Base-by-base conservation (phyloP, 1,139 yeast genomes). In the Arxiozyma telluris region DNA sequence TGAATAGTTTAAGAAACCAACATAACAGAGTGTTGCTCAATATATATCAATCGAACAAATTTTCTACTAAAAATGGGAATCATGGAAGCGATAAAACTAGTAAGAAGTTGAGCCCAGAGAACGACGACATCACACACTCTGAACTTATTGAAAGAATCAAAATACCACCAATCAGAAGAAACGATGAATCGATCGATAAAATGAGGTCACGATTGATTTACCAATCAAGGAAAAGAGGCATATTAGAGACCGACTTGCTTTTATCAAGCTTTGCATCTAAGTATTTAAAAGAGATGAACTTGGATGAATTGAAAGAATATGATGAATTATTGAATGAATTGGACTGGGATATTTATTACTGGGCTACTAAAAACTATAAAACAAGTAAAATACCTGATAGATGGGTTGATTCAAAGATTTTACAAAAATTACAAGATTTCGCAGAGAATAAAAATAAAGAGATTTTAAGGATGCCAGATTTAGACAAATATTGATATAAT, bases 271-370 rank as follows among this genome's bases (percentile, higher is more conserved):
- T 91, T 72, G 96, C 98, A 41, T 83, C 89, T 64, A 79, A 79
- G 65, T 80, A 87, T 64, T 75, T 93, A 62, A 70, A 77, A 44
- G 64, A 68, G 0, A 79, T 93, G 76, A 74, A 76, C n/a, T 71
- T 75, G 58, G 84, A 76, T 54, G 87, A 89, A 70, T 74, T 94
- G 59, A 85, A 83, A 54, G 98, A 93, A 71, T 93, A 88, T 69
- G 98, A 93, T 66, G 70, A 77, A 60, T 73, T 93, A 56, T 76
- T 93, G 67, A 96, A 94, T 69, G 96, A 91, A 71, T 81, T 93
- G 18, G 99, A 93, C 70, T 94, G 98, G 98, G 98, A 93, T 68
- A 91, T 93, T 59, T 94, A 89, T 71, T 93, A 93, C 73, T 93
- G 98, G 98, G 96, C 96, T 25, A 89, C 97, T 8, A 79, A 80